Evolutionary conservation across 257 asterid genomes (phyloP).

Genomic region (Przewalskia tangutica): DNA sequence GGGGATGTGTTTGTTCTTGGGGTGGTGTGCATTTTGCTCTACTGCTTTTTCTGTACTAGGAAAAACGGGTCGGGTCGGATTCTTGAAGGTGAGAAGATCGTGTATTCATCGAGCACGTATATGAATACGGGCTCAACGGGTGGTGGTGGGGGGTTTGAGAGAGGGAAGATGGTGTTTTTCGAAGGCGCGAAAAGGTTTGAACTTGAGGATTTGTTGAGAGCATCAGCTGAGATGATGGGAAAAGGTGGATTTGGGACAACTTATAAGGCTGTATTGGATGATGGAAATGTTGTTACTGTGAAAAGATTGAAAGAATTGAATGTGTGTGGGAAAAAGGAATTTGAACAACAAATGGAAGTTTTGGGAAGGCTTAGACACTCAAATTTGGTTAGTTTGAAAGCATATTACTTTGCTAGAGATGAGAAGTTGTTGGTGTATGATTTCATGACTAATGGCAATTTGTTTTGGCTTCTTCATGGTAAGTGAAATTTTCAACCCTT

Average conservation of each 20-base stretch:
- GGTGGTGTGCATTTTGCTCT: slow-evolving; percentile 41
- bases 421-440: slow-evolving; percentile 75
- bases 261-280: slow-evolving; percentile 76
- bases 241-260: slow-evolving; percentile 87
- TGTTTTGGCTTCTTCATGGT: slow-evolving; percentile 97
- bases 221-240: slow-evolving; percentile 93
- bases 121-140: slow-evolving; percentile 31
- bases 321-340: slow-evolving; percentile 53
- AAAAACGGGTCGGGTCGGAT: background rate
- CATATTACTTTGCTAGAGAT: slow-evolving; percentile 73
- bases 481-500: slow-evolving; percentile 1
- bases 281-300: slow-evolving; percentile 76
- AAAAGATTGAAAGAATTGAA: slow-evolving; percentile 68
- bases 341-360: slow-evolving; percentile 85
- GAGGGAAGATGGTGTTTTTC: slow-evolving; percentile 70
- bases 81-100: slow-evolving; percentile 38
- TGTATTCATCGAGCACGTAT: slow-evolving; percentile 70
- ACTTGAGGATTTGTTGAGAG: slow-evolving; percentile 79
- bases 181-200: slow-evolving; percentile 75
- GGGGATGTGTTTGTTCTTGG: slow-evolving; percentile 55
- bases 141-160: slow-evolving; percentile 34
- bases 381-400: slow-evolving; percentile 68
- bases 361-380: slow-evolving; percentile 68
- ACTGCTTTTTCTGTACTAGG: slow-evolving; percentile 58
- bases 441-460: slow-evolving; percentile 73